Conservation (phyloP, 2,329 filamentous ascomycete genomes). For the Ophiocordyceps unilateralis region DNA sequence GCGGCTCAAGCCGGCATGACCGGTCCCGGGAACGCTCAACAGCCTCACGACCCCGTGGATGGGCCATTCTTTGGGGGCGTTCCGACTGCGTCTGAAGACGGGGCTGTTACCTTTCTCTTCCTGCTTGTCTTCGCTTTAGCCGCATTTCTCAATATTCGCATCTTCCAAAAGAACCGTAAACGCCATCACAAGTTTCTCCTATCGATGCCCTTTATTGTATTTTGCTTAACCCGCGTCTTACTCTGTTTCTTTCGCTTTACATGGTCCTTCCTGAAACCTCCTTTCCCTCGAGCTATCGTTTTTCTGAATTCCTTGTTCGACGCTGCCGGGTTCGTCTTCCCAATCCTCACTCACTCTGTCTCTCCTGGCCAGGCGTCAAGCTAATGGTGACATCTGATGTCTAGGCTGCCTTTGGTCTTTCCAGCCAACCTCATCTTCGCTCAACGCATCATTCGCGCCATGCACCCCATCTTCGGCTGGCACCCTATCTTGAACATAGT, state of each 20-base stretch:
- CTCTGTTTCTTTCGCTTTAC: constrained; percentile 18
- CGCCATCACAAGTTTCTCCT: constrained; percentile 20
- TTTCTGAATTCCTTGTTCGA: constrained; percentile 17
- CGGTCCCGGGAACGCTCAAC: too few relatives aligned
- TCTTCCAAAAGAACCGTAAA: constrained; percentile 16
- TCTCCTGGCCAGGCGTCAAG: too few relatives aligned
- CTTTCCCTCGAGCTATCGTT: constrained; percentile 9
- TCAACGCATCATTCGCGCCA: constrained; percentile 20
- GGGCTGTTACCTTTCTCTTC: too few relatives aligned
- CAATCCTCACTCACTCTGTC: neutral
- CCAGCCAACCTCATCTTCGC: constrained; percentile 21
- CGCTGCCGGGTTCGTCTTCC: constrained; percentile 14
- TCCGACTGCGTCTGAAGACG: too few relatives aligned
- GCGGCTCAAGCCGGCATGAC: too few relatives aligned
- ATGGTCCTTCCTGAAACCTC: constrained; percentile 11
- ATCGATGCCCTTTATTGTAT: constrained; percentile 17
- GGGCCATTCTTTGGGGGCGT: too few relatives aligned
- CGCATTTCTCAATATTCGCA: too few relatives aligned
- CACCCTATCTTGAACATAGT: constrained; percentile 9
- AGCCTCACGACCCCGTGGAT: too few relatives aligned
- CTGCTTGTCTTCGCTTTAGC: too few relatives aligned
- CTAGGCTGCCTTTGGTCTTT: constrained; percentile 17
- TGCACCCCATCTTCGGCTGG: constrained; percentile 19
- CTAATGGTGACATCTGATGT: too few relatives aligned
- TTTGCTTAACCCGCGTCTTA: constrained; percentile 16